A percentile compares a stretch with the other conserved stretches of the same genome.
Conservation (phyloP, 2,329 filamentous ascomycete genomes). For the Aspergillus hiratsukae region DNA sequence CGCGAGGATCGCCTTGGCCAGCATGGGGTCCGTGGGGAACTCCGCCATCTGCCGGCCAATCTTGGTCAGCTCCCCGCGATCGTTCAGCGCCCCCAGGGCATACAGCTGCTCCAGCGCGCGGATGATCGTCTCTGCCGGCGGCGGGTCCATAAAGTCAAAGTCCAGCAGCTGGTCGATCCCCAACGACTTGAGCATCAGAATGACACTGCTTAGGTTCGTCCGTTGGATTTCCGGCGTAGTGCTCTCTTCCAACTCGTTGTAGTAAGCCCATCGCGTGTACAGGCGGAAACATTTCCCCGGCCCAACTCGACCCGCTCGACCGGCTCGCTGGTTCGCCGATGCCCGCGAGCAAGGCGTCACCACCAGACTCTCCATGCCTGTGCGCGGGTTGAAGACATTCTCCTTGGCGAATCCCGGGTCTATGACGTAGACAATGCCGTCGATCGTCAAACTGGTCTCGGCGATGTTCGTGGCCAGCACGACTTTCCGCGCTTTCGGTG, state of each 20-base stretch:
- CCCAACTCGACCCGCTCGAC: constrained; percentile 85
- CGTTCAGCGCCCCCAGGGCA: constrained; percentile 81
- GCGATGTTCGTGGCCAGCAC: constrained; percentile 96
- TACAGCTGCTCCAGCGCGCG: constrained; percentile 87
- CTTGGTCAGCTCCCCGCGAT: constrained; percentile 83
- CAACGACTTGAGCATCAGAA: constrained; percentile 80
- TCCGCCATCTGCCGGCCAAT: constrained; percentile 92
- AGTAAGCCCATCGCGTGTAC: constrained; percentile 89
- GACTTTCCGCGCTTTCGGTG: constrained; percentile 78
- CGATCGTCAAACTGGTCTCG: constrained; percentile 91
- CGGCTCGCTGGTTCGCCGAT: constrained; percentile 87
- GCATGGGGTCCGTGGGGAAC: constrained; percentile 87
- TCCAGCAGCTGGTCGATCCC: constrained; percentile 89
- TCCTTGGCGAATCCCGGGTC: constrained; percentile 95
- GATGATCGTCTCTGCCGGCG: constrained; percentile 83
- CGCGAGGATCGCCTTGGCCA: constrained; percentile 82
- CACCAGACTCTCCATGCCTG: constrained; percentile 86
- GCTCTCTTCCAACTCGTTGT: constrained; percentile 90
- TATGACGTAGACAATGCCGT: constrained; percentile 93
- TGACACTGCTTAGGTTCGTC: constrained; percentile 78
- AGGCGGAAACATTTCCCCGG: constrained; percentile 90
- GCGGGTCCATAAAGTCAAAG: constrained; percentile 95
- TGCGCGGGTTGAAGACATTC: constrained; percentile 85
- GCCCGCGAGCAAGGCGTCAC: constrained; percentile 89
- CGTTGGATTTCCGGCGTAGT: constrained; percentile 91